These are phyloP conservation scores for Pestalotiopsis sp. DNA, from an alignment of 2,329 filamentous ascomycete genomes.

Conservation along the genomic window DNA sequence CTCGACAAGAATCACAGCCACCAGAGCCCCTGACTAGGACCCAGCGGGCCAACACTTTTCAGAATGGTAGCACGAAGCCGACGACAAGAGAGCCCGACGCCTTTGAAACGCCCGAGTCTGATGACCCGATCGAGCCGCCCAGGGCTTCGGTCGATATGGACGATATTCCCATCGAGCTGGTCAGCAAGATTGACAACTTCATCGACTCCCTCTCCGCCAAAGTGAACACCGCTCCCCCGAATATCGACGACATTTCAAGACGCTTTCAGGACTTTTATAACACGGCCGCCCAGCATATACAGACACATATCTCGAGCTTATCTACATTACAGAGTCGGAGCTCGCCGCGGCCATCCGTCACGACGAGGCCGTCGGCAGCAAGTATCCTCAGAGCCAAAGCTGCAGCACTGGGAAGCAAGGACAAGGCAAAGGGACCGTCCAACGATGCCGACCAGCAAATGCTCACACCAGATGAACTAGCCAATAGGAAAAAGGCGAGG, in stretches of 20 bases:
- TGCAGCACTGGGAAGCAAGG: constrained; percentile 55
- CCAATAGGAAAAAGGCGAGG: constrained; percentile 76
- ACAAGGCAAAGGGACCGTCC: constrained; percentile 46
- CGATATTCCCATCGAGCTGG: constrained; percentile 90
- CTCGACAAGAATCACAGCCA: constrained; percentile 26
- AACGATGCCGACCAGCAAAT: constrained; percentile 72
- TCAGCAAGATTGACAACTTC: constrained; percentile 89
- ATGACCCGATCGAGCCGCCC: constrained; percentile 49
- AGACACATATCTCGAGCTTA: constrained; percentile 82
- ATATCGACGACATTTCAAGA: constrained; percentile 78
- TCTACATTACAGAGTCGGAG: constrained; percentile 75
- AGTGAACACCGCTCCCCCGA: constrained; percentile 81
- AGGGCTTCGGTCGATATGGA: constrained; percentile 73
- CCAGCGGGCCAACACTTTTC: constrained; percentile 51
- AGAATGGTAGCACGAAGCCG: constrained; percentile 37
- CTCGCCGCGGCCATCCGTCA: constrained; percentile 56
- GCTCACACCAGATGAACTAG: constrained; percentile 85
- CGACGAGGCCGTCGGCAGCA: constrained; percentile 58
- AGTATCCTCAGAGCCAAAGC: constrained; percentile 60
- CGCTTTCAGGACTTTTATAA: constrained; percentile 95
- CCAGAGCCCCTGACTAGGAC: constrained; percentile 34
- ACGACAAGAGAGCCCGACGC: constrained; percentile 39
- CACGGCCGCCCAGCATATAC: constrained; percentile 78
- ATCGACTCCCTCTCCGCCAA: constrained; percentile 87
- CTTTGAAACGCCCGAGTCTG: constrained; percentile 51